phyloP scores from a whole-genome alignment of 352 stramenopile genomes.

The Globisporangium solare region DNA sequence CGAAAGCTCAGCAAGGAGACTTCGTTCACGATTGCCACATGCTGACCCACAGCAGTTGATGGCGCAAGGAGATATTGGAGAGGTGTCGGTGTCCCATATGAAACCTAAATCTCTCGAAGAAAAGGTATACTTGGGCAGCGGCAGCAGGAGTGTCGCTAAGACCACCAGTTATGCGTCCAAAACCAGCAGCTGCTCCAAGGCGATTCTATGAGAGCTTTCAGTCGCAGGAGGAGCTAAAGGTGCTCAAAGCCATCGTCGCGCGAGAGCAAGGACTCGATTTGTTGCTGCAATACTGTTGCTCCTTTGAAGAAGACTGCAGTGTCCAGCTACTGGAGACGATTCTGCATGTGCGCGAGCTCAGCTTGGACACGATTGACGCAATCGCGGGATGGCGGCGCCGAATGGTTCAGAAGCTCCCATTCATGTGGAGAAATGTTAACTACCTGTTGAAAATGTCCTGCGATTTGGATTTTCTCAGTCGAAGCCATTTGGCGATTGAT shows the following conservation, averaged over 20 bases:
- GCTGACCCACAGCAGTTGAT: too few species aligned
- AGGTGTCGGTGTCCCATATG: background rate
- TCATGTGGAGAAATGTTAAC: constrained; percentile 57
- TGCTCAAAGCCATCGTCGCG: constrained; percentile 60
- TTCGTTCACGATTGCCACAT: too few species aligned
- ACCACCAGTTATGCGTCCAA: background rate
- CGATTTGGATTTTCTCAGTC: constrained; percentile 72
- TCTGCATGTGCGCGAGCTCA: constrained; percentile 38
- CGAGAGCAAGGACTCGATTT: constrained; percentile 53
- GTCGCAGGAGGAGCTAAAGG: constrained; percentile 53
- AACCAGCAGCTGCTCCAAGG: constrained; percentile 14
- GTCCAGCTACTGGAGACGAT: constrained; percentile 47
- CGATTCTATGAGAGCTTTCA: constrained; percentile 52
- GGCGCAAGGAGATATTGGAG: background rate
- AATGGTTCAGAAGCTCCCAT: constrained; percentile 56
- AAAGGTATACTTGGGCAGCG: background rate
- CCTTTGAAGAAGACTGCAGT: constrained; percentile 38
- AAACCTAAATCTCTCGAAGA: constrained; percentile 2
- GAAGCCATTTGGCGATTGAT: constrained; percentile 42
- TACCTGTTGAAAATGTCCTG: constrained; percentile 66
- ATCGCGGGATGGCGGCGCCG: constrained; percentile 54
- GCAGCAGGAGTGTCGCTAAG: background rate
- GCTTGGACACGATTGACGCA: constrained; percentile 48
- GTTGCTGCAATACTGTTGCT: constrained; percentile 40
- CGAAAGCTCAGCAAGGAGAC: too few species aligned